A percentile compares a stretch with the other conserved stretches of the same genome.
These are phyloP conservation scores for Pyrus hybrid DNA, from an alignment of 331 rosid species.

Conservation along the genomic window DNA sequence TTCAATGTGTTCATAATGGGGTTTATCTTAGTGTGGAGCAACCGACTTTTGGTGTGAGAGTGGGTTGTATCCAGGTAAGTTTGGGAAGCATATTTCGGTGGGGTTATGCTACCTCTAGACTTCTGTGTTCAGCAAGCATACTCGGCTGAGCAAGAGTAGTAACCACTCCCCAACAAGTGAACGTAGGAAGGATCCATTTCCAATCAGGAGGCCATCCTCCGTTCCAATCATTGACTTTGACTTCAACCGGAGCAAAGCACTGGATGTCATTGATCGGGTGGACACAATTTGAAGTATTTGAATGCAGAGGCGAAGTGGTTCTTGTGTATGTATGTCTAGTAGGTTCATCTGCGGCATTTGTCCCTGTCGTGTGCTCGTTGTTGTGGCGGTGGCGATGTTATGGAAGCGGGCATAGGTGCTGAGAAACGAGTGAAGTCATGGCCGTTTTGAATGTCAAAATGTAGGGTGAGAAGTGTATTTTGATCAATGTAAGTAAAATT, in stretches of 20 bases:
- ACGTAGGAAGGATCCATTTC: conserved; percentile 43
- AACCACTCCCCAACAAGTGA: conserved; percentile 71
- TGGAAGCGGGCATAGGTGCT: conserved; percentile 14
- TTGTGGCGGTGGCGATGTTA: conserved; percentile 14
- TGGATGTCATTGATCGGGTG: conserved; percentile 90
- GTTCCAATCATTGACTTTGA: conserved; percentile 77
- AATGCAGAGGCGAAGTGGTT: conserved; percentile 10
- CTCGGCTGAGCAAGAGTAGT: too few relatives aligned
- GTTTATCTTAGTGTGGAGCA: too few relatives aligned
- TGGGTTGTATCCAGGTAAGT: neutral
- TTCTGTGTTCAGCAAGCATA: too few relatives aligned
- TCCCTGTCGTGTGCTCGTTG: conserved; percentile 10
- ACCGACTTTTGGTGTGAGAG: neutral
- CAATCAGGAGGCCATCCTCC: conserved; percentile 56
- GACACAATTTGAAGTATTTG: conserved; percentile 51
- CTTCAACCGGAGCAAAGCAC: conserved; percentile 58
- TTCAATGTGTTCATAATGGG: neutral
- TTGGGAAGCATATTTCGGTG: neutral
- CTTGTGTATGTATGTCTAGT: neutral
- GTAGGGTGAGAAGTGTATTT: conserved; percentile 7
- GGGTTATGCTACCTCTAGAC: neutral
- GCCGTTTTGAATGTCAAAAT: conserved; percentile 24
- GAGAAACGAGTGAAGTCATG: conserved; percentile 8
- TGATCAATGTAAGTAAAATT: conserved; percentile 8
- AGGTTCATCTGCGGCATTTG: neutral